Base-by-base conservation (phyloP, 1,139 yeast genomes). In the Pichia sp. region DNA sequence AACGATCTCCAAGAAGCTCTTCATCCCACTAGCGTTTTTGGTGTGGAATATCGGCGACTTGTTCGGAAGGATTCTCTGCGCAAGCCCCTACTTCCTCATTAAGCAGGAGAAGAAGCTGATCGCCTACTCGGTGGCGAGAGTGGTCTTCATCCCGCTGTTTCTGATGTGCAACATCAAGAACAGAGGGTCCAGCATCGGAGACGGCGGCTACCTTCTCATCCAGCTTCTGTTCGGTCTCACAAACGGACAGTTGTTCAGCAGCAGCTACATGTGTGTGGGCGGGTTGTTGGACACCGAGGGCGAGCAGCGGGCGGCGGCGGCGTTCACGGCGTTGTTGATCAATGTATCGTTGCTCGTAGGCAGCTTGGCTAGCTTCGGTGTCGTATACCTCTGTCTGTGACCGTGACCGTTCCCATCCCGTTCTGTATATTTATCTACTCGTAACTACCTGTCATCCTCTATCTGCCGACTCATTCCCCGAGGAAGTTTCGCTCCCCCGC, bases 261-360 rank as follows among this genome's bases (percentile, higher is more conserved):
- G 91, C 29, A 79, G 91, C 55, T 87, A 92, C 70, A 90, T 92
- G 92, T 77, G 78, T 46, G 88, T 92, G 6, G 86, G 92, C 0
- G 75, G 76, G 20, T 75, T 76, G 54, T 75, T 85, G 57, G 78
- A 76, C 38, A 74, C 71, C 16, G 87, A 81, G 48, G 79, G 79
- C 24, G 95, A 89, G 65, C 85, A 84, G 68, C 91, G 88, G 61
- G 97, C 97, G 0, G 96, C 98, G 0, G 97, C 97, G 43, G 97
- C 97, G 3, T 87, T 91, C 68, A 87, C 95, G 55, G 83, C 90
- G 1, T 81, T 90, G 17, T 82, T 87, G 61, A 76, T 90, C 53
- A 85, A 92, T 57, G 65, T 81, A 24, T 96, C 96, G 0, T 75
- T 91, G 54, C 84, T 95, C 0, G 74, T 79, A 3, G 97, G 98